phyloP scores from a whole-genome alignment of 805 yeast species.

The Cyberlindnera mississippiensis region DNA sequence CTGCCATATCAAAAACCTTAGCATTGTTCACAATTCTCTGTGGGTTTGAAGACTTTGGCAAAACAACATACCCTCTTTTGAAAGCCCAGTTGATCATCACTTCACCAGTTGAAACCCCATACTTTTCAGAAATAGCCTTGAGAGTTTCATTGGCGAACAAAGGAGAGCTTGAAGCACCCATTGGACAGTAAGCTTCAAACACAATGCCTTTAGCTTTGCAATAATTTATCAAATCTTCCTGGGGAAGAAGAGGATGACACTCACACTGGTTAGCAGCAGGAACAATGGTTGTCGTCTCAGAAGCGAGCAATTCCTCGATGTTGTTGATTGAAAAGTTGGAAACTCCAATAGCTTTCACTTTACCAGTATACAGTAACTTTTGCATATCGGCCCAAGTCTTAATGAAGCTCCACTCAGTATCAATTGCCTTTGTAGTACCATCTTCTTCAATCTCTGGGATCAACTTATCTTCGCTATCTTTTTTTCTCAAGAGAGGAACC shows the following conservation, averaged over 20 bases:
- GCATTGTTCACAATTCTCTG: constrained; percentile 38
- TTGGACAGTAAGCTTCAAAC: constrained; percentile 19
- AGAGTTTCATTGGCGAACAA: constrained; percentile 36
- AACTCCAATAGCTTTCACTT: constrained; percentile 22
- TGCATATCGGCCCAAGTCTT: constrained; percentile 15
- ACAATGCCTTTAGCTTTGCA: constrained; percentile 14
- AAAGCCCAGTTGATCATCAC: constrained; percentile 58
- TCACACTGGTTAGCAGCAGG: constrained; percentile 26
- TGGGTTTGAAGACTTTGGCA: constrained; percentile 47
- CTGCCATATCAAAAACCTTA: constrained; percentile 30
- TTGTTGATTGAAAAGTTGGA: constrained; percentile 24
- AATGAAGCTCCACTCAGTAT: constrained; percentile 54
- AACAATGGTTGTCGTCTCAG: constrained; percentile 8
- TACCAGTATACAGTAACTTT: constrained; percentile 14
- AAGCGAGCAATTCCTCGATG: constrained; percentile 12
- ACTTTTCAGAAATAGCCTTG: constrained; percentile 40
- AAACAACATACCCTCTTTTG: constrained; percentile 50
- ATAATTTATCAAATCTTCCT: constrained; percentile 13
- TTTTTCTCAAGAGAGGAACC: constrained; percentile 31
- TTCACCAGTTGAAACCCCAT: constrained; percentile 40
- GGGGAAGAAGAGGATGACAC: constrained; percentile 22
- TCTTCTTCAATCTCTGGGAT: constrained; percentile 8
- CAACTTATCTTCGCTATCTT: constrained; percentile 1
- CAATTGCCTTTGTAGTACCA: constrained; percentile 41
- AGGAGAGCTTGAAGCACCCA: constrained; percentile 19